These are phyloP conservation scores for Microcyclosporella mali DNA, from an alignment of 2,329 filamentous ascomycete species.

Conservation along the genomic window DNA sequence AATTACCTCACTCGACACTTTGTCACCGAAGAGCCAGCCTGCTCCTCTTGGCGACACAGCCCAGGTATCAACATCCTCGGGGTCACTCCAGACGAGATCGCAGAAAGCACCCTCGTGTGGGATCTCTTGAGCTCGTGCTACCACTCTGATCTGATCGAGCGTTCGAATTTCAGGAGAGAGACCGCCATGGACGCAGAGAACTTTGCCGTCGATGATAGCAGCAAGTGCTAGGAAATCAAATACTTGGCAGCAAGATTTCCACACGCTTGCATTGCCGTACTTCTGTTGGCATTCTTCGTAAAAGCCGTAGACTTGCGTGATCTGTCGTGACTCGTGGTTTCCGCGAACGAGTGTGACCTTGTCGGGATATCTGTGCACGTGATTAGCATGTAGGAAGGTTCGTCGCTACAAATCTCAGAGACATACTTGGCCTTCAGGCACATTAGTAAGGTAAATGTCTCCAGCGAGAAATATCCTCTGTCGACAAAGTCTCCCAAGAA, in stretches of 20 bases:
- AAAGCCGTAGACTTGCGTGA: slow-evolving; percentile 72
- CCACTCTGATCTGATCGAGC: slow-evolving; percentile 67
- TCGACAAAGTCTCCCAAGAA: slow-evolving; percentile 71
- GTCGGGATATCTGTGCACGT: slow-evolving; percentile 55
- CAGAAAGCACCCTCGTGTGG: slow-evolving; percentile 73
- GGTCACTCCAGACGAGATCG: slow-evolving; percentile 70
- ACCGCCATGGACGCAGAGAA: slow-evolving; percentile 67
- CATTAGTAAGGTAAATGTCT: slow-evolving; percentile 66
- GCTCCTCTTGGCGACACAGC: slow-evolving; percentile 60
- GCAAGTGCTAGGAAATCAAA: slow-evolving; percentile 72
- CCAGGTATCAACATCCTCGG: slow-evolving; percentile 63
- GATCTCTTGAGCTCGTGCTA: slow-evolving; percentile 68
- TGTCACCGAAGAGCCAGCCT: slow-evolving; percentile 64
- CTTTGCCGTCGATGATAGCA: slow-evolving; percentile 67
- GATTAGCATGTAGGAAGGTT: not conserved
- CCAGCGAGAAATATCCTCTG: slow-evolving; percentile 66
- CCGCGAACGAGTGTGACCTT: slow-evolving; percentile 67
- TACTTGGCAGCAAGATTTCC: slow-evolving; percentile 73
- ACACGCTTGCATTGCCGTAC: slow-evolving; percentile 70
- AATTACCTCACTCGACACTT: slow-evolving; percentile 59
- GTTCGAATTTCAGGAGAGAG: slow-evolving; percentile 68
- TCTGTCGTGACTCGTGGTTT: slow-evolving; percentile 70
- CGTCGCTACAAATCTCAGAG: not conserved
- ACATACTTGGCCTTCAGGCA: slow-evolving; percentile 63
- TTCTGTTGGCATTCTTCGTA: slow-evolving; percentile 73